Base-by-base conservation (phyloP, 495 filamentous ascomycete species). In the Daldinia grandis region DNA sequence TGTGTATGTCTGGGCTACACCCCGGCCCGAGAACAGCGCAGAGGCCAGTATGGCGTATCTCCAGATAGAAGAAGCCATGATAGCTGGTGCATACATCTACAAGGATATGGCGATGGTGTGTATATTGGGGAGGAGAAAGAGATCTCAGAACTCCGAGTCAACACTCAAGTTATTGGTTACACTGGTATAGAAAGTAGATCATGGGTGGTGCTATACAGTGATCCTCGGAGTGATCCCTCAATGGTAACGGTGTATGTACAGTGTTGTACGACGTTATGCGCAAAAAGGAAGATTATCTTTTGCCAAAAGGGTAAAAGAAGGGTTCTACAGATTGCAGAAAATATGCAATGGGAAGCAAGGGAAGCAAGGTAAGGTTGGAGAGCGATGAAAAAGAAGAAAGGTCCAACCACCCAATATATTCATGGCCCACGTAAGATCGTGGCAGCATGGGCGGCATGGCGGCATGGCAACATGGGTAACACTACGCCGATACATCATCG, bases 1-100 rank as follows among this genome's bases (percentile, higher is more conserved):
- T 21, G 87, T 87, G 73, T 86, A 93, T 44, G 92, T 93, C 79
- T 94, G 91, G 25, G 89, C 90, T 55, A 78, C 67, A 33, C 78
- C 82, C 40, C 81, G 69, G 38, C 65, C 19, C 40, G 67, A 62
- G 6, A 76, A 40, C 62, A 76, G 51, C 33, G 56, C 73, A n/a
- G 68, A 66, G 12, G 76, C 79, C 62, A 70, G 70, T 53, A 71
- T 51, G 54, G 56, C 60, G 56, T 58, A 70, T 57, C 62, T 71
- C 68, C 64, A 65, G 24, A 62, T 25, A 33, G 71, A 56, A 59
- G 69, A 58, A 14, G 66, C 38, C 74, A 76, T 78, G 49, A 47
- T 71, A 28, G 35, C 35, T 35, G 42, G 51, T 15, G 62, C 62
- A 67, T 51, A 64, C 59, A 54, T 37, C 58, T 59, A 65, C 57